These are phyloP conservation scores for Setaria italica DNA, from an alignment of 202 grass and related monocot species.

Conservation along the genomic window DNA sequence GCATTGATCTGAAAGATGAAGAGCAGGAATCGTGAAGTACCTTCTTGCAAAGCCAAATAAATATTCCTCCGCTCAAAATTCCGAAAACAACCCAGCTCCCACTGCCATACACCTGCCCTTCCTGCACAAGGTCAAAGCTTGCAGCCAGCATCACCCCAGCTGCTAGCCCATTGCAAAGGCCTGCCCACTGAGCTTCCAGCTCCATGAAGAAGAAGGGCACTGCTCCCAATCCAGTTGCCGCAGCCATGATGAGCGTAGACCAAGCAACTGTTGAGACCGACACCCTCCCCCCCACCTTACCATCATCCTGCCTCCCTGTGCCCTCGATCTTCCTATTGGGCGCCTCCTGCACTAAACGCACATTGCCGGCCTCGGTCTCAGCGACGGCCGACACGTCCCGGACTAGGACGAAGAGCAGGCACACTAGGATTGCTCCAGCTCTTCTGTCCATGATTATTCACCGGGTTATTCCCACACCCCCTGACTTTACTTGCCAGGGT, in stretches of 20 bases:
- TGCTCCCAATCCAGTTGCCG: conserved; percentile 76
- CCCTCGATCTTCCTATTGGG: conserved; percentile 64
- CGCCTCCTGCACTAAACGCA: conserved; percentile 52
- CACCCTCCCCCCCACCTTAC: conserved; percentile 62
- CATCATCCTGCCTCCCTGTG: conserved; percentile 53
- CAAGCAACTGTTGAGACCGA: conserved; percentile 77
- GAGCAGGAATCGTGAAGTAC: conserved; percentile 42
- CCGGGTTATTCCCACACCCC: conserved; percentile 3
- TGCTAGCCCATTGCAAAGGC: conserved; percentile 86
- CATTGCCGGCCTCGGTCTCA: conserved; percentile 57
- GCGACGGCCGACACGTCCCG: conserved; percentile 44
- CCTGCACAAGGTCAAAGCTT: conserved; percentile 93
- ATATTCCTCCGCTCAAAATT: conserved; percentile 81
- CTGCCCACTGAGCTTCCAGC: conserved; percentile 81
- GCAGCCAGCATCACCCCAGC: conserved; percentile 93
- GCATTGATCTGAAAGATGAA: background rate
- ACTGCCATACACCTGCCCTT: conserved; percentile 83
- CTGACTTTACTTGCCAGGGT: conserved; percentile 4
- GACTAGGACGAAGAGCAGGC: conserved; percentile 53
- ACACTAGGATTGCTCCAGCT: conserved; percentile 41
- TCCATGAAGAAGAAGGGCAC: conserved; percentile 96
- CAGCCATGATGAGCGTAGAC: conserved; percentile 92
- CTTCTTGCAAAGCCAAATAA: conserved; percentile 99
- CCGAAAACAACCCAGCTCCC: conserved; percentile 93
- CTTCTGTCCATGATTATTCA: conserved; percentile 62